Percentiles rank a stretch among this genome's conserved stretches.
phyloP scores from a whole-genome alignment of 441 rosid species.

The Gossypium aridum region DNA sequence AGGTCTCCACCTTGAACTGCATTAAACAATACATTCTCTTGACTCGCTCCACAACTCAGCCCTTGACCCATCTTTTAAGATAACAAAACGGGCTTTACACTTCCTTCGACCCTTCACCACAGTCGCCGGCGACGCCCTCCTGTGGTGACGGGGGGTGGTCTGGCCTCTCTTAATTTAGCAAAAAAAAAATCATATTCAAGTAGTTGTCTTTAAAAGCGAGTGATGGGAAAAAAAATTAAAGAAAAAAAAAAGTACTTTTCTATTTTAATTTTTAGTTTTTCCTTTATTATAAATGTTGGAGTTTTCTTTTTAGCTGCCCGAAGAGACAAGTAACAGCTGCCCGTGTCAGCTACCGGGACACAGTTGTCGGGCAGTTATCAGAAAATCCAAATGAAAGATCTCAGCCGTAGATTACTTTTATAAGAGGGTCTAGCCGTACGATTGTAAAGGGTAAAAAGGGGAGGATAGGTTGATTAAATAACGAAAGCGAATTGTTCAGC shows the following conservation, averaged over 20 bases:
- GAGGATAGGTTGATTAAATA: neutral
- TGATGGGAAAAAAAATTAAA: neutral
- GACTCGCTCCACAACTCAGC: constrained; percentile 63
- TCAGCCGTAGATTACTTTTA: constrained; percentile 13
- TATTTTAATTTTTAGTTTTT: neutral
- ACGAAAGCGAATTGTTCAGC: neutral
- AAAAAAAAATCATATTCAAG: constrained; percentile 15
- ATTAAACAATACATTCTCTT: constrained; percentile 57
- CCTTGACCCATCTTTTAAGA: constrained; percentile 72
- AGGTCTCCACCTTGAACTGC: constrained; percentile 73
- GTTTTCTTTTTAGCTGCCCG: constrained; percentile 30
- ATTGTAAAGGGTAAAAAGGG: neutral
- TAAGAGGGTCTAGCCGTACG: neutral
- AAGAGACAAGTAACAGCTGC: constrained; percentile 12
- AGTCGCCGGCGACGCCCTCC: constrained; percentile 38
- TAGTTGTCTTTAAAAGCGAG: neutral
- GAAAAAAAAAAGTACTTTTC: neutral
- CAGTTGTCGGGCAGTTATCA: constrained; percentile 3
- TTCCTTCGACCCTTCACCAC: constrained; percentile 24
- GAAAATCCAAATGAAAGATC: neutral
- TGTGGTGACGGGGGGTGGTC: constrained; percentile 19
- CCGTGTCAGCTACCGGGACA: constrained; percentile 20
- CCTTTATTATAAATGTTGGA: constrained; percentile 13
- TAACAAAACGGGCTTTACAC: neutral
- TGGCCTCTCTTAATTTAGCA: constrained; percentile 6